Evolutionary conservation across 2,329 filamentous ascomycete genomes (phyloP), one percentile per base, ranked within the genome.

Genomic region (Botrytis cinerea): DNA sequence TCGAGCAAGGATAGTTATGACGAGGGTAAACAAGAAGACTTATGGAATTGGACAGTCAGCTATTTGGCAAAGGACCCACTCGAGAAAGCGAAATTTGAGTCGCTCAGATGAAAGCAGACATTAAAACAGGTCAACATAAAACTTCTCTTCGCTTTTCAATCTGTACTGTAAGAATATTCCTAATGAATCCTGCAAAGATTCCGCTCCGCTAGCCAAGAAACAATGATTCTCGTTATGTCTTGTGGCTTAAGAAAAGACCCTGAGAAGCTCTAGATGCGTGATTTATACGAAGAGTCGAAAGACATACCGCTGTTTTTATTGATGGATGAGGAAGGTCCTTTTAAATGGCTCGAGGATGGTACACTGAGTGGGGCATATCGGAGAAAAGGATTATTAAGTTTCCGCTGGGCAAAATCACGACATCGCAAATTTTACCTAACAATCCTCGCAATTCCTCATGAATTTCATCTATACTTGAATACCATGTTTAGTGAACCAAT

Each of bases 21-120:
- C 67, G 79, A 82, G 77, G 75, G 71, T 38, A 85, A 85, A 77
- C 86, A 87, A 77, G 83, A 87, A 25, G 84, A 86, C 75, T 74
- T 87, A 46, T 87, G 84, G 84, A 71, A 79, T 38, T 87, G 85
- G 85, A 87, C 85, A 16, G 78, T 85, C 22, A 79, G 81, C 45
- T 78, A 76, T 73, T 71, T 83, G 46, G 79, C 80, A 59, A 40
- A 43, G 8, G 59, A 66, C 22, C 54, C 48, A 20, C 59, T 60
- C 22, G 71, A 73, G 45, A 73, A 62, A 7, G 46, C 14, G 22
- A 73, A 28, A 22, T 73, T 73, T 32, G 71, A 73, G 46, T 71
- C 60, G 32, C 60, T 66, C 35, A 71, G 46, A 45, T 71, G 70
- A 71, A 10, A 45, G 28, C 12, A 66, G 20, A 25, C 32, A n/a